phyloP scores from a whole-genome alignment of 2,329 filamentous ascomycete genomes.

The Venturia asperata region DNA sequence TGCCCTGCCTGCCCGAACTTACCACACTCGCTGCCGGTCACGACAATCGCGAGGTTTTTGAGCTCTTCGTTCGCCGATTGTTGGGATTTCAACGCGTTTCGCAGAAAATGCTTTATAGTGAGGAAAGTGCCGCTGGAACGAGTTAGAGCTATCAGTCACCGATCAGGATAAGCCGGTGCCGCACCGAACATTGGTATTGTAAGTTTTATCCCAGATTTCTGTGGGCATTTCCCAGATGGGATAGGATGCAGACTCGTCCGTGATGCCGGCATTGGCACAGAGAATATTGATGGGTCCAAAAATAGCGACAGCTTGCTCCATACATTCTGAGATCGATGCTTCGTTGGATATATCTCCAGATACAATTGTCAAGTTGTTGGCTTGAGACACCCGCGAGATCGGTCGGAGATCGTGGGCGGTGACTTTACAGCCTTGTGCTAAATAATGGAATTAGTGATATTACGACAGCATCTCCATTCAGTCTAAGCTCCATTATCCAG shows the following conservation, averaged over 20 bases:
- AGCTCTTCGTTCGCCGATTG: constrained; percentile 35
- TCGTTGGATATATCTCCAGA: constrained; percentile 45
- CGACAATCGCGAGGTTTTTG: constrained; percentile 45
- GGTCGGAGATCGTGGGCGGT: constrained; percentile 45
- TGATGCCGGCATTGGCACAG: constrained; percentile 47
- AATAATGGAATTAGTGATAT: constrained; percentile 1
- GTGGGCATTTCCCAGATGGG: constrained; percentile 48
- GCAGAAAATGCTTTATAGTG: constrained; percentile 50
- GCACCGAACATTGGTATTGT: constrained; percentile 42
- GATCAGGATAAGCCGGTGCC: neutral
- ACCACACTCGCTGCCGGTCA: constrained; percentile 48
- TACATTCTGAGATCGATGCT: constrained; percentile 36
- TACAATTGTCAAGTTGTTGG: constrained; percentile 37
- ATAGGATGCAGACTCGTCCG: constrained; percentile 42
- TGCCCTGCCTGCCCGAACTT: constrained; percentile 46
- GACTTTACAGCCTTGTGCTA: constrained; percentile 49
- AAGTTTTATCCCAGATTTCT: constrained; percentile 47
- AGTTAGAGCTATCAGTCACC: neutral
- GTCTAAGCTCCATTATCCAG: too few relatives aligned
- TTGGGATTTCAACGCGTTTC: constrained; percentile 36
- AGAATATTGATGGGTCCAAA: constrained; percentile 49
- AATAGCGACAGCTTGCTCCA: constrained; percentile 36
- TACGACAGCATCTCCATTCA: too few relatives aligned
- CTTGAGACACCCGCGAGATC: constrained; percentile 29
- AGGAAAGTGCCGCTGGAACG: constrained; percentile 41